These are phyloP conservation scores for Boletus edulis DNA, from an alignment of 768 basidiomycete genomes.

Conservation along the genomic window DNA sequence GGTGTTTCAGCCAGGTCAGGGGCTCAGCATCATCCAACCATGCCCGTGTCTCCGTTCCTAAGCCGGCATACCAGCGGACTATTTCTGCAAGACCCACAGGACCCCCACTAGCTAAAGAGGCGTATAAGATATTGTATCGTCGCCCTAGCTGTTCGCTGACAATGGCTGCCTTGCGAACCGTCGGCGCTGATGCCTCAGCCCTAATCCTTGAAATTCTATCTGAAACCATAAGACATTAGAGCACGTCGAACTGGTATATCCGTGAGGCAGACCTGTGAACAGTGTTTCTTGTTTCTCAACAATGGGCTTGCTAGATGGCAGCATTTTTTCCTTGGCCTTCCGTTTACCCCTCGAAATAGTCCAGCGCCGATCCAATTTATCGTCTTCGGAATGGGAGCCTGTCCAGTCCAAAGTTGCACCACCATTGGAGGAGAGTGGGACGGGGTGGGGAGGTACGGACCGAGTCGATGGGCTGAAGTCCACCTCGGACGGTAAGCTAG, in stretches of 20 bases:
- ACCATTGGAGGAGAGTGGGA: slow-evolving; percentile 66
- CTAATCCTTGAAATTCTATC: slow-evolving; percentile 59
- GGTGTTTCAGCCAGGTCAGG: slow-evolving; percentile 70
- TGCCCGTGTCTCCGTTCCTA: slow-evolving; percentile 45
- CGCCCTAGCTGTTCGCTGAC: slow-evolving; percentile 63
- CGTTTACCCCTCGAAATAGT: slow-evolving; percentile 49
- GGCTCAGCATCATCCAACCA: slow-evolving; percentile 66
- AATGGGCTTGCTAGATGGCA: slow-evolving; percentile 40
- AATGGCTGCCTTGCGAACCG: slow-evolving; percentile 61
- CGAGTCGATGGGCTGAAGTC: slow-evolving; percentile 71
- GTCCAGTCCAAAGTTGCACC: slow-evolving; percentile 76
- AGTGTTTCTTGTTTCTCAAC: slow-evolving; percentile 59
- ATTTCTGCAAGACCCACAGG: slow-evolving; percentile 48
- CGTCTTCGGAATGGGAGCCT: slow-evolving; percentile 52
- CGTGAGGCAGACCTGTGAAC: slow-evolving; percentile 47
- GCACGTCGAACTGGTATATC: slow-evolving; percentile 1
- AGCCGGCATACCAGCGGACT: slow-evolving; percentile 59
- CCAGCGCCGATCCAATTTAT: slow-evolving; percentile 62
- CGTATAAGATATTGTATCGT: slow-evolving; percentile 57
- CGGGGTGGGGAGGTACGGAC: slow-evolving; percentile 50
- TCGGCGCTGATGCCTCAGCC: slow-evolving; percentile 47
- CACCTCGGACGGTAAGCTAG: slow-evolving; percentile 41
- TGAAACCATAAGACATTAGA: slow-evolving; percentile 23
- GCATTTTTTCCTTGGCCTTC: slow-evolving; percentile 51
- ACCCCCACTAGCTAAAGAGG: slow-evolving; percentile 31